Conservation (phyloP, 495 filamentous ascomycete species). For the Trypethelium eluteriae region DNA sequence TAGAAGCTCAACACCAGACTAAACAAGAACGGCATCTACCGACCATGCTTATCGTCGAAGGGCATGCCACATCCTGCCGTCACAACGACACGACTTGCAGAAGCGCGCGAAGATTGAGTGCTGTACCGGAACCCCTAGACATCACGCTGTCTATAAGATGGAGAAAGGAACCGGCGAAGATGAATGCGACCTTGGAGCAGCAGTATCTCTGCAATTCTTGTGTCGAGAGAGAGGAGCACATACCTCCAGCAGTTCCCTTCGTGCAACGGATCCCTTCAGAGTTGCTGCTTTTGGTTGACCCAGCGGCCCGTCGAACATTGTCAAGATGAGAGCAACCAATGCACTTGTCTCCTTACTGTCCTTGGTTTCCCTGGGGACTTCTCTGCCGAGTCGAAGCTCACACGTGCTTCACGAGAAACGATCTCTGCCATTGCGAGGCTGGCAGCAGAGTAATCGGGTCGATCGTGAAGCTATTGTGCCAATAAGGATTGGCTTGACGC, state of each 20-base stretch:
- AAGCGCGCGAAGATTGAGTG: background rate
- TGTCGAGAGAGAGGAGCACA: background rate
- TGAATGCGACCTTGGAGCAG: background rate
- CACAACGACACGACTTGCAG: background rate
- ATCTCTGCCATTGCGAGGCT: background rate
- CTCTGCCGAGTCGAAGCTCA: background rate
- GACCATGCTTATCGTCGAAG: background rate
- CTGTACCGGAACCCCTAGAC: background rate
- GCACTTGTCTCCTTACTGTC: background rate
- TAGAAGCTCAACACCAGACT: background rate
- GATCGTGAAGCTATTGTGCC: slow-evolving; percentile 14
- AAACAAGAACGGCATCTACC: background rate
- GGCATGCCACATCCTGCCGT: background rate
- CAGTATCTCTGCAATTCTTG: background rate
- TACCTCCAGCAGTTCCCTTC: background rate
- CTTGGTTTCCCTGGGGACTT: background rate
- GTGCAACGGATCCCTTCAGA: background rate
- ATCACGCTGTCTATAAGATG: background rate
- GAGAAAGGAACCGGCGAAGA: background rate
- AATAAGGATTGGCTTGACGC: slow-evolving; percentile 13
- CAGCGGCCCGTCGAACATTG: background rate
- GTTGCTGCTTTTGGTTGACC: background rate
- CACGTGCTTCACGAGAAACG: slow-evolving; percentile 17
- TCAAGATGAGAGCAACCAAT: background rate
- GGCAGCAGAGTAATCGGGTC: slow-evolving; percentile 2